These are phyloP conservation scores for Globisporangium parvum DNA, from an alignment of 352 stramenopile genomes.

Conservation along the genomic window DNA sequence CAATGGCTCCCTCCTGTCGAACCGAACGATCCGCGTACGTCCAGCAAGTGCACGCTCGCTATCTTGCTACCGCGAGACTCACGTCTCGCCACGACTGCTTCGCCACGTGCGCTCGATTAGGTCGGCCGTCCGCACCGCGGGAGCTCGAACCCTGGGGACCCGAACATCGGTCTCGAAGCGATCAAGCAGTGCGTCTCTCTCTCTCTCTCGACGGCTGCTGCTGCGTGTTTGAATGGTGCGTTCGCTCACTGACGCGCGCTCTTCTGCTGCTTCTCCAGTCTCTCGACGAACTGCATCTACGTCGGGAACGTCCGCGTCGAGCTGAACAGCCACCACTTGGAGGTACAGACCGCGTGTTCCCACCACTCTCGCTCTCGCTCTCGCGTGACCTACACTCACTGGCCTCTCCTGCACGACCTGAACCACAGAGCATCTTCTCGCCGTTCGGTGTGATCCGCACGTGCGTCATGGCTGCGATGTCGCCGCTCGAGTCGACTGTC, in stretches of 20 bases:
- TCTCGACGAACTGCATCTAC: slow-evolving; percentile 72
- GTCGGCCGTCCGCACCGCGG: slow-evolving; percentile 72
- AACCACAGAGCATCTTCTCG: slow-evolving; percentile 64
- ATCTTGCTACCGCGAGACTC: too few relatives aligned
- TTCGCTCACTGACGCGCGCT: background rate
- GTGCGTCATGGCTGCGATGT: slow-evolving; percentile 62
- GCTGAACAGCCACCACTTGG: slow-evolving; percentile 68
- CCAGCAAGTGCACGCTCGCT: too few relatives aligned
- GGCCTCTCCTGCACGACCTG: too few relatives aligned
- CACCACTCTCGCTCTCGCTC: too few relatives aligned
- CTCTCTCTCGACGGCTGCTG: background rate
- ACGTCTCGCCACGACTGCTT: too few relatives aligned
- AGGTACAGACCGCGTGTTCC: slow-evolving; percentile 23
- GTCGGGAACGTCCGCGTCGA: slow-evolving; percentile 63
- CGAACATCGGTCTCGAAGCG: slow-evolving; percentile 60
- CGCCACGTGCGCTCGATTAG: too few relatives aligned
- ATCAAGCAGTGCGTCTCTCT: slow-evolving; percentile 53
- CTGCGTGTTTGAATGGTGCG: background rate
- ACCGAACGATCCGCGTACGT: slow-evolving; percentile 55
- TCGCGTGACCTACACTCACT: too few relatives aligned
- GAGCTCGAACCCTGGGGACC: slow-evolving; percentile 56
- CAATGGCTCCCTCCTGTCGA: slow-evolving; percentile 54
- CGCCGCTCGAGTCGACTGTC: slow-evolving; percentile 42
- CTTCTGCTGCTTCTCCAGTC: slow-evolving; percentile 16
- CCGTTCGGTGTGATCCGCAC: slow-evolving; percentile 60